Evolutionary conservation across 192 early-diverging fungal genomes (phyloP), one percentile per base, ranked within the genome.

Genomic region (Podila horticola): DNA sequence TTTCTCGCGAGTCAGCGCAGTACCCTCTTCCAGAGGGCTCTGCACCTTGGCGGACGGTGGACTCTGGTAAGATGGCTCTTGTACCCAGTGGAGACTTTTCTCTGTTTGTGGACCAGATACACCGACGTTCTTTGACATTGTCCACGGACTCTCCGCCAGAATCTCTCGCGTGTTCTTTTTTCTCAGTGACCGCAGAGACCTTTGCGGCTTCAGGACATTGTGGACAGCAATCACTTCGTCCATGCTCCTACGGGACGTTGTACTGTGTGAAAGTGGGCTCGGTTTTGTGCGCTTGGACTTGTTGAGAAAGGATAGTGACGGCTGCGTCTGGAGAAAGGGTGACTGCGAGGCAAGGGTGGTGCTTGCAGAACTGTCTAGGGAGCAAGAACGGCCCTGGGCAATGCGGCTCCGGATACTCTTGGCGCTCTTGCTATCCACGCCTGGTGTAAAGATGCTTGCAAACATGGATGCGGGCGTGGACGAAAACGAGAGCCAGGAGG

Each of bases 401-500:
- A 26, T 26, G 24, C 52, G 52, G 2, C 52, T n/a, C n/a, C 41
- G 41, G 11, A 45, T 45, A 45, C 24, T 55, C 52, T 24, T 55
- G n/a, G 24, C 20, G n/a, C 52, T 55, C 52, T 55, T 55, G 24
- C 52, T 26, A 12, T 55, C 52, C 52, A 9, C 1, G 15, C 51
- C 51, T 22, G 20, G 52, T 55, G 52, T 24, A 15, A 81, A n/a
- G 7, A 81, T 51, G 7, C 66, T 71, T 12, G 70, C 71, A 64
- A 73, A 81, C 29, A 72, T 22, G 8, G 71, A 73, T 1, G 77
- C 65, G 3, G 33, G 68, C 0, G 66, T 73, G 3, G 77, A 81
- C 2, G 77, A 81, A 17, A 68, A 61, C 2, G 71, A 69, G 65
- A 69, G 72, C 77, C 77, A 81, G 2, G 77, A 73, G 5, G 77